A percentile compares a stretch with the other conserved stretches of the same genome.
phyloP scores from a whole-genome alignment of 768 basidiomycete genomes.

The Trametes maxima region DNA sequence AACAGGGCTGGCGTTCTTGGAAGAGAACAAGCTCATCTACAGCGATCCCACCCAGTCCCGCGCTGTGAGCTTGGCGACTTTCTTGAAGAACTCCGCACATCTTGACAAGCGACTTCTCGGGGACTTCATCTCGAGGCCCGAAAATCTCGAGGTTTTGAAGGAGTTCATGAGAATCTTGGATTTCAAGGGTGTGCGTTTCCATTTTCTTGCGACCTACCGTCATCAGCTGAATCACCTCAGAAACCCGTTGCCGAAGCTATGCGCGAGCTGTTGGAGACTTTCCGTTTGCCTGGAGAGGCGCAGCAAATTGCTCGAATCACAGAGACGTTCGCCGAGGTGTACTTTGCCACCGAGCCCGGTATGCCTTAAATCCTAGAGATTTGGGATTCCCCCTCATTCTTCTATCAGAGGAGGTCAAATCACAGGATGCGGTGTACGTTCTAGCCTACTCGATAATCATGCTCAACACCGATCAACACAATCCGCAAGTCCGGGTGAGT shows the following conservation, averaged over 20 bases:
- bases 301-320: conserved; percentile 95
- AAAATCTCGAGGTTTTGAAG: conserved; percentile 81
- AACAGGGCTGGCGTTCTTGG: conserved; percentile 83
- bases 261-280: conserved; percentile 90
- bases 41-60: conserved; percentile 54
- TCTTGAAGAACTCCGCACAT: conserved; percentile 80
- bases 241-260: conserved; percentile 96
- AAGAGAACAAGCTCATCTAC: conserved; percentile 90
- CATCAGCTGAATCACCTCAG: conserved; percentile 41
- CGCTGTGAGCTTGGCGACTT: conserved; percentile 73
- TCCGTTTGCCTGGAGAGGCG: conserved; percentile 92
- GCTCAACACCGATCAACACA: conserved; percentile 97
- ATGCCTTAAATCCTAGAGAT: conserved; percentile 11
- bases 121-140: conserved; percentile 89
- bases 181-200: conserved; percentile 75
- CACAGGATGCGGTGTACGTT: conserved; percentile 91
- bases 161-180: conserved; percentile 89
- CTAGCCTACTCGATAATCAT: conserved; percentile 95
- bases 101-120: conserved; percentile 93
- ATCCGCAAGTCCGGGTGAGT: conserved; percentile 85
- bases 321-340: conserved; percentile 90
- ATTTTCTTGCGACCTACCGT: not conserved
- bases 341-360: conserved; percentile 87
- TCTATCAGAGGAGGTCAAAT: conserved; percentile 77
- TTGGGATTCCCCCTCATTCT: not conserved